These are phyloP conservation scores for Vanrija sp. DNA, from an alignment of 1,284 basidiomycete species.

Conservation along the genomic window DNA sequence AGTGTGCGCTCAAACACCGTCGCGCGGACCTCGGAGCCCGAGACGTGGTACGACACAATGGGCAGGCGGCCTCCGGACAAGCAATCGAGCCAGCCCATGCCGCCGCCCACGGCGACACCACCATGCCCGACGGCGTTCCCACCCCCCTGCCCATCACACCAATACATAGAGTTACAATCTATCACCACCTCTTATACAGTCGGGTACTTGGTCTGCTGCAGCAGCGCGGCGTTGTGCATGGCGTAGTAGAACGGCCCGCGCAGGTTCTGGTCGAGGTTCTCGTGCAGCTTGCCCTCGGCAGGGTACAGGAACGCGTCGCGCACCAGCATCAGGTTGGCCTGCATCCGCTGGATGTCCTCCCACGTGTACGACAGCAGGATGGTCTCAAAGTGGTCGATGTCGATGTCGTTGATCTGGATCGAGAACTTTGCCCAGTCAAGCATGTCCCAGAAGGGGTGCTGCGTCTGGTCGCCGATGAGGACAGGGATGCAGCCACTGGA, in stretches of 20 bases:
- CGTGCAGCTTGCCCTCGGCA: conserved; percentile 15
- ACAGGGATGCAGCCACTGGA: conserved; percentile 43
- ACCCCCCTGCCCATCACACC: too few relatives aligned
- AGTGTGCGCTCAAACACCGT: too few relatives aligned
- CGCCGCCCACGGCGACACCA: too few relatives aligned
- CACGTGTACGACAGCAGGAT: conserved; percentile 33
- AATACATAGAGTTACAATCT: too few relatives aligned
- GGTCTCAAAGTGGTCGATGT: conserved; percentile 35
- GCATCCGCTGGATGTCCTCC: conserved; percentile 28
- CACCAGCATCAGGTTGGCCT: conserved; percentile 40
- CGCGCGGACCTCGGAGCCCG: too few relatives aligned
- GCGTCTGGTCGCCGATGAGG: conserved; percentile 36
- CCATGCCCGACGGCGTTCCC: too few relatives aligned
- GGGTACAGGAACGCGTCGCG: conserved; percentile 44
- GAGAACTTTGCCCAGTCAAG: conserved; percentile 45
- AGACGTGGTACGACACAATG: too few relatives aligned
- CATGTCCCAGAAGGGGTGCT: conserved; percentile 42
- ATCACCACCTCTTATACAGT: neutral
- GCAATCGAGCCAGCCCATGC: too few relatives aligned
- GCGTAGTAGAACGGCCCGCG: conserved; percentile 35
- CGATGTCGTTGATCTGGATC: conserved; percentile 32
- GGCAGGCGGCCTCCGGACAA: too few relatives aligned
- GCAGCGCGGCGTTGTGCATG: conserved; percentile 35
- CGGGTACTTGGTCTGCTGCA: conserved; percentile 26
- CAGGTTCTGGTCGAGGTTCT: conserved; percentile 7